Evolutionary conservation across 768 basidiomycete genomes (phyloP), one percentile per base, ranked within the genome.

Genomic region (Rubroboletus satanas): DNA sequence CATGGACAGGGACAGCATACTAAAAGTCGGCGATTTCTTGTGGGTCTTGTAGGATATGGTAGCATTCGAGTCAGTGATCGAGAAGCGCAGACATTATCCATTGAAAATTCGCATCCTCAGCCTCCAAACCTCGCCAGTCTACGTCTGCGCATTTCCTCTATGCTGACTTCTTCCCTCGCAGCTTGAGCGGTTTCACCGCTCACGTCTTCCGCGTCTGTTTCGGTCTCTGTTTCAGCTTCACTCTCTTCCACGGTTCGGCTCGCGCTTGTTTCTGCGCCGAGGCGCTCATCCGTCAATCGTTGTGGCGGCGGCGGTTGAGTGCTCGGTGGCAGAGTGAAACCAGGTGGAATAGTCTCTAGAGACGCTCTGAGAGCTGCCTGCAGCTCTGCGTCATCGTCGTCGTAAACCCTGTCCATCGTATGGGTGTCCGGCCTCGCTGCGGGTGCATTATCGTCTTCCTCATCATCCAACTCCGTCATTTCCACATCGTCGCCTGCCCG

Each of bases 331-430:
- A 75, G 62, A 28, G 69, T 60, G 71, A 77, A 85, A 31, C 77
- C 85, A 38, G 72, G 70, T 1, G 88, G 84, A 21, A 83, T 67
- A 39, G 74, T 74, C 65, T 88, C 87, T 57, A 95, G 74, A 36
- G 92, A 93, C 3, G 91, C 93, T 65, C 76, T 84, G 45, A 96
- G 75, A 5, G 93, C 93, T 11, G 92, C 93, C 71, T 95, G 93
- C 44, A 96, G 73, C 62, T 90, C 87, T 23, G 81, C 83, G 62
- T 96, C 93, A 48, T 94, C 93, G 59, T 95, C 93, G 58, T 94
- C 93, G 60, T 90, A 85, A 37, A 85, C 81, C 44, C 83, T 73
- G 48, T 77, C 56, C 45, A 56, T 46, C 44, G 45, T 33, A 50
- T 39, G 58, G 41, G 36, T 39, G 32, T 31, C 45, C 26, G 49